A percentile compares a stretch with the other conserved stretches of the same genome.
phyloP scores from a whole-genome alignment of 2,329 filamentous ascomycete genomes.

The Dichotomopilus funicola region DNA sequence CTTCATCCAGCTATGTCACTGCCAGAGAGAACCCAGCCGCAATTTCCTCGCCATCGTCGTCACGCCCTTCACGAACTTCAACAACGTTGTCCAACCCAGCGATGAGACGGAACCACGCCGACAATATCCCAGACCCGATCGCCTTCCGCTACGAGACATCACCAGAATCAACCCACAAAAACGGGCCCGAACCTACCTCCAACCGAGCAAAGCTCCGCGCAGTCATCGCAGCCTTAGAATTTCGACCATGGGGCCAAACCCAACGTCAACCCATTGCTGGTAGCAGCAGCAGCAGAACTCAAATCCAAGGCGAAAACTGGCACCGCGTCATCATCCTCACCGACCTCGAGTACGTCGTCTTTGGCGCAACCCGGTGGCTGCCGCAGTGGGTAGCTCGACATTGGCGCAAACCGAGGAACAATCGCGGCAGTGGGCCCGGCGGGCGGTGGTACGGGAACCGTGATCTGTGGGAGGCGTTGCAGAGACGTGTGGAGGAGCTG shows the following conservation, averaged over 20 bases:
- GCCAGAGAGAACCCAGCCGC: no score
- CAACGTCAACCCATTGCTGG: no score
- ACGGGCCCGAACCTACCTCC: slow-evolving; percentile 32
- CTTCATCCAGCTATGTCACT: background rate
- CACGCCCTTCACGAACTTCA: no score
- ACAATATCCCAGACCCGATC: slow-evolving; percentile 14
- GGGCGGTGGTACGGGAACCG: slow-evolving; percentile 31
- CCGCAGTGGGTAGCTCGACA: slow-evolving; percentile 33
- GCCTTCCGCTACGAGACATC: slow-evolving; percentile 32
- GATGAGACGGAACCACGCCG: background rate
- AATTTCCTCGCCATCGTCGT: no score
- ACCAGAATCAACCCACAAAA: slow-evolving; percentile 28
- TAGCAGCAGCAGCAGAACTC: no score
- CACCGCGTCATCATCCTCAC: slow-evolving; percentile 40
- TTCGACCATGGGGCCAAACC: slow-evolving; percentile 30
- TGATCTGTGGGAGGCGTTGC: slow-evolving; percentile 39
- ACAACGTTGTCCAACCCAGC: background rate
- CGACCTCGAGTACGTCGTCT: slow-evolving; percentile 40
- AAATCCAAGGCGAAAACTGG: slow-evolving; percentile 30
- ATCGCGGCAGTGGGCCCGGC: background rate
- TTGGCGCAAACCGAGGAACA: slow-evolving; percentile 29
- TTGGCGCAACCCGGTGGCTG: slow-evolving; percentile 36
- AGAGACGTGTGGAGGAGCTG: slow-evolving; percentile 18
- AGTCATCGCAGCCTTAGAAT: slow-evolving; percentile 39
- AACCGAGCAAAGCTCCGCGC: slow-evolving; percentile 43